Percentiles rank a stretch among this genome's conserved stretches.
Conservation (phyloP, 352 stramenopile genomes). For the Globisporangium apiculatum region DNA sequence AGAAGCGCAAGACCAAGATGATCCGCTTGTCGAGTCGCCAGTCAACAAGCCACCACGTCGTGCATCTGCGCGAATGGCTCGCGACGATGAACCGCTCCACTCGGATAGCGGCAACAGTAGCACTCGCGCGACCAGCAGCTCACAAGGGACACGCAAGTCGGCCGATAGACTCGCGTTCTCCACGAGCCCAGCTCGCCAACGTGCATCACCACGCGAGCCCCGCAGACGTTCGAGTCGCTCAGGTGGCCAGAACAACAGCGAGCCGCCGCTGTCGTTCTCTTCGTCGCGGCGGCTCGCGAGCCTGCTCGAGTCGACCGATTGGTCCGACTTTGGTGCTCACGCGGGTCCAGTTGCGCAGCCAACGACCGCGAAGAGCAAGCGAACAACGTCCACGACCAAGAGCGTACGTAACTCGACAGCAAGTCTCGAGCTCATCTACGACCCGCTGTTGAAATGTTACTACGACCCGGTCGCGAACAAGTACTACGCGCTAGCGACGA, state of each 20-base stretch:
- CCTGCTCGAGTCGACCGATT: slow-evolving; percentile 69
- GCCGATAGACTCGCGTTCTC: slow-evolving; percentile 3
- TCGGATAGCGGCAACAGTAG: neutral
- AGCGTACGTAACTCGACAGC: neutral
- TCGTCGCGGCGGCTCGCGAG: slow-evolving; percentile 39
- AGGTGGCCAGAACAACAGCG: neutral
- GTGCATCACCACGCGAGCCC: neutral
- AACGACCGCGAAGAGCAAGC: neutral
- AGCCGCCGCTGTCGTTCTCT: slow-evolving; percentile 18
- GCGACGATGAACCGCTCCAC: neutral
- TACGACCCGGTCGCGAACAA: slow-evolving; percentile 76
- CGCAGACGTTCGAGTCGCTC: neutral
- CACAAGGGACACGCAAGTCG: neutral
- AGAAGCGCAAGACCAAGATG: neutral
- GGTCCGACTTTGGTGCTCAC: slow-evolving; percentile 13
- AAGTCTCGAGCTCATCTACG: slow-evolving; percentile 74
- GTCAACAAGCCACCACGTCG: neutral
- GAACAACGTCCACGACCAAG: neutral
- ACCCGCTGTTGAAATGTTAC: slow-evolving; percentile 80
- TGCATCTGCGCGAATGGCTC: neutral
- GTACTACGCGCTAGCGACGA: slow-evolving; percentile 65
- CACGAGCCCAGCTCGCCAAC: neutral
- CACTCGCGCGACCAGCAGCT: neutral
- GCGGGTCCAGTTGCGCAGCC: neutral
- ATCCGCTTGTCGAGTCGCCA: neutral